Evolutionary conservation across 169 alveolate genomes (phyloP).

Genomic region (Plasmodium berghei): DNA sequence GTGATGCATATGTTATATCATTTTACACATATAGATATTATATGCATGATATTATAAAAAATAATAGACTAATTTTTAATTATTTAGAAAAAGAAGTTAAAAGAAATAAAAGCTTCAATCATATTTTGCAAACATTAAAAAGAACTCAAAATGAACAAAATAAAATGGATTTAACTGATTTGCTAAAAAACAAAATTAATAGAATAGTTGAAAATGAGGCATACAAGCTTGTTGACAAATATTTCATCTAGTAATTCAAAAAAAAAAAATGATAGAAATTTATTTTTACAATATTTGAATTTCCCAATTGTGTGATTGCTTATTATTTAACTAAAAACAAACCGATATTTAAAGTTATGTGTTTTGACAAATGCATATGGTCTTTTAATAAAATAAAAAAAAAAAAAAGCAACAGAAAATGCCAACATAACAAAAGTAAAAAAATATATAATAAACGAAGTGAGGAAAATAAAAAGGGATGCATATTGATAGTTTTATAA

Average conservation of each 20-base stretch:
- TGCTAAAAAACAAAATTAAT: slow-evolving; percentile 33
- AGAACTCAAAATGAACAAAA: slow-evolving; percentile 21
- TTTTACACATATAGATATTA: slow-evolving; percentile 64
- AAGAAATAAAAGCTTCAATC: slow-evolving; percentile 47
- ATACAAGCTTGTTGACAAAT: slow-evolving; percentile 38
- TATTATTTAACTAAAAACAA: no score
- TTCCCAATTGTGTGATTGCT: no score
- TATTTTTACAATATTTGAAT: no score
- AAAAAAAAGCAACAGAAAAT: no score
- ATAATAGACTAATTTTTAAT: slow-evolving; percentile 36
- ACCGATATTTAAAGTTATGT: no score
- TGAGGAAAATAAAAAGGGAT: no score
- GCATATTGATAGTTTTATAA: no score
- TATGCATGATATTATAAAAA: slow-evolving; percentile 70
- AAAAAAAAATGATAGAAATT: background rate
- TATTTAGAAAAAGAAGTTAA: slow-evolving; percentile 60
- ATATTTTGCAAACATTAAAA: slow-evolving; percentile 45
- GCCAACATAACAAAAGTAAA: no score
- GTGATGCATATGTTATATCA: slow-evolving; percentile 66
- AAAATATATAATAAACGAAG: no score
- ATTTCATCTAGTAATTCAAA: slow-evolving; percentile 1
- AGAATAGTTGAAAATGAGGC: slow-evolving; percentile 52
- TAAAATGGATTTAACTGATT: slow-evolving; percentile 24
- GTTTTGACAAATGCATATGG: no score
- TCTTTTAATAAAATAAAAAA: no score